Percentiles rank a stretch among this genome's conserved stretches.
Conservation (phyloP, 2,329 filamentous ascomycete genomes). For the Malbranchea cinnamomea region DNA sequence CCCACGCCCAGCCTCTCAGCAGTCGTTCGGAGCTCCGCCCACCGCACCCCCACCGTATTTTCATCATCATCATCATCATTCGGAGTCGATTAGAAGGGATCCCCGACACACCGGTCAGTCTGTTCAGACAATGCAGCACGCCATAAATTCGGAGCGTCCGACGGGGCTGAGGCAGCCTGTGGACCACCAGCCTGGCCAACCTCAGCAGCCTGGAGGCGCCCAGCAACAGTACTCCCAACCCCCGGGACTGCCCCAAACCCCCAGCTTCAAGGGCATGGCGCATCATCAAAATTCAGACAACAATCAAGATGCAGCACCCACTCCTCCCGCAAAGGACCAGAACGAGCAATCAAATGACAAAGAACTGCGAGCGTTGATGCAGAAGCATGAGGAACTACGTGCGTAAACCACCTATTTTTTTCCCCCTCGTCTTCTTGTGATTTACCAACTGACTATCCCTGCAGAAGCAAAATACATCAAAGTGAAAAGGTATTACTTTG, state of each 20-base stretch:
- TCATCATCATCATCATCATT: slow-evolving; percentile 6
- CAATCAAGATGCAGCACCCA: slow-evolving; percentile 34
- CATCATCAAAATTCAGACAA: slow-evolving; percentile 22
- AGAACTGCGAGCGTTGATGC: slow-evolving; percentile 31
- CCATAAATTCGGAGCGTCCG: slow-evolving; percentile 10
- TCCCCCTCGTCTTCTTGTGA: slow-evolving; percentile 2
- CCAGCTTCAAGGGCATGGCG: slow-evolving; percentile 15
- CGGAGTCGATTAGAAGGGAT: too few species aligned
- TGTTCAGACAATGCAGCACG: not conserved
- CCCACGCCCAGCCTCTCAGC: slow-evolving; percentile 20
- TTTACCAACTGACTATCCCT: slow-evolving; percentile 4
- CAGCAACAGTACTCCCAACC: slow-evolving; percentile 7
- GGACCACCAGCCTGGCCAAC: slow-evolving; percentile 5
- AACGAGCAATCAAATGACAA: slow-evolving; percentile 27
- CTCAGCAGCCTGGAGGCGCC: slow-evolving; percentile 3
- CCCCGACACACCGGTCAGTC: not conserved
- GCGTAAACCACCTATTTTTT: slow-evolving; percentile 12
- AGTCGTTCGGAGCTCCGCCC: slow-evolving; percentile 22
- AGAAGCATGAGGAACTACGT: slow-evolving; percentile 33
- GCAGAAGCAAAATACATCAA: slow-evolving; percentile 92
- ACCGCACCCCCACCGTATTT: slow-evolving; percentile 11
- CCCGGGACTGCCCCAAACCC: slow-evolving; percentile 13
- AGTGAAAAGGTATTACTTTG: slow-evolving; percentile 94
- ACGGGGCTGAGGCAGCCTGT: slow-evolving; percentile 9
- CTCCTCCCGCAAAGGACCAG: slow-evolving; percentile 18